Base-by-base conservation (phyloP, 2,329 filamentous ascomycete species). In the Fusarium denticulatum region DNA sequence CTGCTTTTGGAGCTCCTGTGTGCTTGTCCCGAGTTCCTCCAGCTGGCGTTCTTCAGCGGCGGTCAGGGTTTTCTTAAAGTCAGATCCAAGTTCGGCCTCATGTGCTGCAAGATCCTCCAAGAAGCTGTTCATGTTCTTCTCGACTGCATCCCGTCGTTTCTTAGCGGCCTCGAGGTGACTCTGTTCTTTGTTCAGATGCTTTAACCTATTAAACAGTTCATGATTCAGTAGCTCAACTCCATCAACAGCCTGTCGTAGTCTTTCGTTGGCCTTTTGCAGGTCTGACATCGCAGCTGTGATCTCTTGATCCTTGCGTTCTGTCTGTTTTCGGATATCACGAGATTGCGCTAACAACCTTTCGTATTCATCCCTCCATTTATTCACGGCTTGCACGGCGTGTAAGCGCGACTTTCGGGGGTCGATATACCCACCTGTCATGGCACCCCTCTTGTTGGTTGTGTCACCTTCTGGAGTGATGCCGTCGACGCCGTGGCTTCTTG, bases 381-480 rank as follows among this genome's bases (percentile, higher is more conserved):
- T 90, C 37, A 96, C 90, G 10, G 90, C 88, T 67, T 92, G 92
- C 36, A 97, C 92, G 34, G 93, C 94, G 77, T 96, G 92, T n/a
- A 98, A 87, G 28, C 96, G 92, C 3, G 96, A 98, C 75, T 92
- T 92, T 39, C 93, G 90, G 16, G 93, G 90, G 79, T 99, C 96
- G 71, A 97, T 93, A 80, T 93, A 99, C 77, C 96, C 96, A 86
- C 96, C 96, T 55, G 95, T 98, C 85, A 99, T 90, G 20, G 95
- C 96, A 83, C 96, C 96, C 76, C 96, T 93, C 84, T 97, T 97
- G 83, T 98, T 97, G 3, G 95, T 95, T 37, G 94, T 94, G 82
- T 98, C 96, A 81, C 96, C 96, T 64, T 98, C 95, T 7, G 94
- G 93, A 0, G 96, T 99, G 74, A 99, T 97, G 39, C 94, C 95